These are phyloP conservation scores for Populus simonii DNA, from an alignment of 345 rosid species.

Conservation along the genomic window DNA sequence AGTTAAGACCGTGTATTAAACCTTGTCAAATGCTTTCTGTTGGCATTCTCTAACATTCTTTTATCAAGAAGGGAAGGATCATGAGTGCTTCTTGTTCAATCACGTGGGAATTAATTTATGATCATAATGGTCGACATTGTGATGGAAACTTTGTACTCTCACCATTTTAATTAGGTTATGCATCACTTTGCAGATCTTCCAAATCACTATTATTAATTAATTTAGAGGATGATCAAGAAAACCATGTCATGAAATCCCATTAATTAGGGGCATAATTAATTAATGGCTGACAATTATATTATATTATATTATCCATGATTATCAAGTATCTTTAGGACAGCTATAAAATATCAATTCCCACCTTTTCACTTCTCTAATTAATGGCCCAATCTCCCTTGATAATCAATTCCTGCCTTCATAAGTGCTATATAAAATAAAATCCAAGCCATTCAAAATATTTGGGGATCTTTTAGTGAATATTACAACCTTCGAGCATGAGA, in stretches of 20 bases:
- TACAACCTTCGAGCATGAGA: not conserved
- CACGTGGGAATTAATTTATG: no score
- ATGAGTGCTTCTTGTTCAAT: no score
- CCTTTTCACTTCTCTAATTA: not conserved
- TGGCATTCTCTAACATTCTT: no score
- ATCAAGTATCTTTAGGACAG: not conserved
- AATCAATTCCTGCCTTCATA: not conserved
- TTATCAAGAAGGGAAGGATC: no score
- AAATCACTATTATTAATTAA: no score
- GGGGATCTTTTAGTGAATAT: not conserved
- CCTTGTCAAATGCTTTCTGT: no score
- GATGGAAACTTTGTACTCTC: no score
- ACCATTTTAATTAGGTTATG: no score
- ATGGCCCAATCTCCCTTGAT: not conserved
- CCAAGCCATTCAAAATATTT: not conserved
- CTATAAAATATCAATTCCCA: not conserved
- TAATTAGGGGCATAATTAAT: not conserved
- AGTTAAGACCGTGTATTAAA: no score
- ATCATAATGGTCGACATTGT: no score
- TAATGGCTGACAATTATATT: not conserved
- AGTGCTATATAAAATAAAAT: not conserved
- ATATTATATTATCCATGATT: not conserved
- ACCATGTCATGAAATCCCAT: not conserved
- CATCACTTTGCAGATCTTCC: no score
- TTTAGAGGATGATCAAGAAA: not conserved